These are phyloP conservation scores for Euphrasia arctica DNA, from an alignment of 305 asterid species.

Conservation along the genomic window DNA sequence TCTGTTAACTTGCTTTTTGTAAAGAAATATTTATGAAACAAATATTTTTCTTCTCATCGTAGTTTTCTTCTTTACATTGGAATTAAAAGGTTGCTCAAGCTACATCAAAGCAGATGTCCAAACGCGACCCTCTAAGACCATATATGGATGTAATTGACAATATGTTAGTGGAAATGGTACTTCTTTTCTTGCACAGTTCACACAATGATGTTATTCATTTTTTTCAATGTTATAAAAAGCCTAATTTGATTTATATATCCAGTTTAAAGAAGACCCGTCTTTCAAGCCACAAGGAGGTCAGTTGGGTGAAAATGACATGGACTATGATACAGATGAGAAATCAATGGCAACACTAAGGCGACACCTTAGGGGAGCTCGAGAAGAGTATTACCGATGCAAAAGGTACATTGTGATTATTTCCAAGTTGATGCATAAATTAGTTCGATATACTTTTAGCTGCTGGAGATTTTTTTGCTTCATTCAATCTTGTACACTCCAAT, in stretches of 20 bases:
- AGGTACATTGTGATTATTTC: constrained; percentile 48
- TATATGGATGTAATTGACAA: constrained; percentile 89
- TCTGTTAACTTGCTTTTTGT: constrained; percentile 6
- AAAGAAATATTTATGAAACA: not conserved
- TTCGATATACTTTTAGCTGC: constrained; percentile 18
- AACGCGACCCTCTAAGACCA: constrained; percentile 94
- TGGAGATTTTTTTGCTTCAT: not conserved
- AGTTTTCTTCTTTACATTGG: constrained; percentile 26
- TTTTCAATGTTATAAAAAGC: constrained; percentile 17
- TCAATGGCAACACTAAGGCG: constrained; percentile 98
- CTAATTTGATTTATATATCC: constrained; percentile 30
- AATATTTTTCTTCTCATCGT: not conserved
- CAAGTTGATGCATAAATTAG: constrained; percentile 19
- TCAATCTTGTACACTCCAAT: constrained; percentile 17
- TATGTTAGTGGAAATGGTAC: constrained; percentile 92
- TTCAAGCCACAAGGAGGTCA: constrained; percentile 99
- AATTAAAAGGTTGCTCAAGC: constrained; percentile 91
- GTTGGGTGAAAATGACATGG: constrained; percentile 98
- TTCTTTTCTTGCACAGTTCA: constrained; percentile 22
- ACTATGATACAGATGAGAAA: constrained; percentile 96
- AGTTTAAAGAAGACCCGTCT: constrained; percentile 94
- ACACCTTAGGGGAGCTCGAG: constrained; percentile 90
- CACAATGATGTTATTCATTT: constrained; percentile 14
- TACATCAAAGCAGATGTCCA: constrained; percentile 97
- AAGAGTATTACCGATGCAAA: constrained; percentile 92